These are phyloP conservation scores for Paracamarosporium sp. DNA, from an alignment of 2,329 filamentous ascomycete species.

Conservation along the genomic window DNA sequence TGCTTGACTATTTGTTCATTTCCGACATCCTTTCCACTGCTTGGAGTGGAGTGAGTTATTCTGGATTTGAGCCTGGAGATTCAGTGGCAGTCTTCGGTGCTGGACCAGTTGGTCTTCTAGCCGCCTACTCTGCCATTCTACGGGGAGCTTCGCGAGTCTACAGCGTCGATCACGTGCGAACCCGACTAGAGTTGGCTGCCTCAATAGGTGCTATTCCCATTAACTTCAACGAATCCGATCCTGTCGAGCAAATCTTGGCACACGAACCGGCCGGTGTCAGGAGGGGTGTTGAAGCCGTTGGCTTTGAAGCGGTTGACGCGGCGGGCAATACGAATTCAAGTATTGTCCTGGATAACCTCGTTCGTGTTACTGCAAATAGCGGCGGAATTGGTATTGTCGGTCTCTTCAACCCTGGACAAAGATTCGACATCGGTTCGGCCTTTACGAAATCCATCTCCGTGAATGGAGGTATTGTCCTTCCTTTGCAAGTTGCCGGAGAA, in stretches of 20 bases:
- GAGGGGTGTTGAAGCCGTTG: too few relatives aligned
- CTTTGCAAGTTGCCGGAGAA: too few relatives aligned
- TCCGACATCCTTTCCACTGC: slow-evolving; percentile 37
- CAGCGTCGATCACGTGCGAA: slow-evolving; percentile 31
- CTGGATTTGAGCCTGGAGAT: slow-evolving; percentile 38
- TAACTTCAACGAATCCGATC: slow-evolving; percentile 33
- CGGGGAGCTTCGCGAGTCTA: slow-evolving; percentile 43
- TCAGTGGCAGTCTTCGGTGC: slow-evolving; percentile 22
- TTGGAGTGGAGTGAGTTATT: slow-evolving; percentile 25
- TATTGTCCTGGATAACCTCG: too few relatives aligned
- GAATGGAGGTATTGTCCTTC: too few relatives aligned
- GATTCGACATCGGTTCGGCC: too few relatives aligned
- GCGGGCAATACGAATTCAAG: too few relatives aligned
- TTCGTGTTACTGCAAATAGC: too few relatives aligned
- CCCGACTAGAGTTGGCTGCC: slow-evolving; percentile 27
- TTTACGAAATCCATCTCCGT: too few relatives aligned
- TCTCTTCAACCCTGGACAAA: too few relatives aligned
- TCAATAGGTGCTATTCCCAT: slow-evolving; percentile 45
- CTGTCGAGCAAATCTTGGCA: slow-evolving; percentile 38
- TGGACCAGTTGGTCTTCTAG: slow-evolving; percentile 27
- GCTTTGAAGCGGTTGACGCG: too few relatives aligned
- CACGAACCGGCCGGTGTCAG: slow-evolving; percentile 19
- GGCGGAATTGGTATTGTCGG: too few relatives aligned
- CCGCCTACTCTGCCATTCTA: slow-evolving; percentile 41
- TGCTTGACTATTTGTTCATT: slow-evolving; percentile 35